phyloP scores from a whole-genome alignment of 2,329 filamentous ascomycete species.

The Annulohypoxylon truncatum region DNA sequence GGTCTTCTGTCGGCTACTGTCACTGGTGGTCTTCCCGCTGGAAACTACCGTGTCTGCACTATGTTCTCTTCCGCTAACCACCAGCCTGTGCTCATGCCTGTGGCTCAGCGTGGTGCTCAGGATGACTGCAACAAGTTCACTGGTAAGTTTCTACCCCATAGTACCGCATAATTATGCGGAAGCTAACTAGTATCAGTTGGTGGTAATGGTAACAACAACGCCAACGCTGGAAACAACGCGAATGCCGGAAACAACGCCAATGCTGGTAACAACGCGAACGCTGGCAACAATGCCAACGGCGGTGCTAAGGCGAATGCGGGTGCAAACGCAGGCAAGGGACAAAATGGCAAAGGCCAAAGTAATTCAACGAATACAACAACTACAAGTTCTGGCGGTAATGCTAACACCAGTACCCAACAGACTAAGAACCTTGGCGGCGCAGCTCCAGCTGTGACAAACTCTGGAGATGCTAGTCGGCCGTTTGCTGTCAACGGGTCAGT shows the following conservation, averaged over 20 bases:
- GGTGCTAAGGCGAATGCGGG: constrained; percentile 14
- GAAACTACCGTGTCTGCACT: constrained; percentile 74
- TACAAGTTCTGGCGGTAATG: constrained; percentile 30
- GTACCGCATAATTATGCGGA: constrained; percentile 22
- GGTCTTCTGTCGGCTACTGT: constrained; percentile 66
- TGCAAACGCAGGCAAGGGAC: constrained; percentile 27
- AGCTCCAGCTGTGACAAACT: constrained; percentile 42
- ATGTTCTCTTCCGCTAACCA: constrained; percentile 74
- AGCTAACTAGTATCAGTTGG: constrained; percentile 32
- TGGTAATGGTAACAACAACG: constrained; percentile 35
- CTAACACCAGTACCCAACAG: constrained; percentile 33
- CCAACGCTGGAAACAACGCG: constrained; percentile 38
- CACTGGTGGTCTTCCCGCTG: constrained; percentile 67
- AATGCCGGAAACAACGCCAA: constrained; percentile 10
- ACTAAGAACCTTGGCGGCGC: constrained; percentile 43
- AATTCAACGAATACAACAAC: constrained; percentile 37
- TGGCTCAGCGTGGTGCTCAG: constrained; percentile 74
- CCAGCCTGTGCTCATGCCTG: constrained; percentile 73
- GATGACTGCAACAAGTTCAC: constrained; percentile 73
- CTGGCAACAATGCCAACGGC: constrained; percentile 37
- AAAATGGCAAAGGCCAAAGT: constrained; percentile 39
- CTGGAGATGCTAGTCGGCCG: constrained; percentile 56
- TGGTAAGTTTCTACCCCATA: constrained; percentile 50
- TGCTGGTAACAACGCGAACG: constrained; percentile 31
- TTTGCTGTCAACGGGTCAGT: constrained; percentile 65